Evolutionary conservation across 768 basidiomycete genomes (phyloP).

Genomic region (Dendrothele bispora): DNA sequence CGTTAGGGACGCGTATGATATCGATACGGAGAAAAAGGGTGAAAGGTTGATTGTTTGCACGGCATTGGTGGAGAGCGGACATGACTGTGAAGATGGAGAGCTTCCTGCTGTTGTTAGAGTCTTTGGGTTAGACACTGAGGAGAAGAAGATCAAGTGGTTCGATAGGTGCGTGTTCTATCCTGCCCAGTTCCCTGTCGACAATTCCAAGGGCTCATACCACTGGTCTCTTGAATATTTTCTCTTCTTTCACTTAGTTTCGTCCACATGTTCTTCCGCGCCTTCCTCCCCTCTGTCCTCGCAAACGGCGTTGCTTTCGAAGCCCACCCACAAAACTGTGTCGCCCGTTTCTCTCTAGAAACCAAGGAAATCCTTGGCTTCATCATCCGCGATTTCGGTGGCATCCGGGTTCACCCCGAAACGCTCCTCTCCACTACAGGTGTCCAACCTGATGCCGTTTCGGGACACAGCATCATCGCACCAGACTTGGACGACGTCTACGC

Average conservation of each 20-base stretch:
- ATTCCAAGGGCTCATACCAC: constrained; percentile 5
- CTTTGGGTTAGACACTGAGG: constrained; percentile 51
- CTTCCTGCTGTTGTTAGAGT: constrained; percentile 49
- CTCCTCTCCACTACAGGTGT: constrained; percentile 50
- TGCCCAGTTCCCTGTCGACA: neutral
- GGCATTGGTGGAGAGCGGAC: constrained; percentile 54
- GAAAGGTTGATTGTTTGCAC: constrained; percentile 59
- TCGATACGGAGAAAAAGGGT: constrained; percentile 42
- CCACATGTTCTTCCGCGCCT: constrained; percentile 51
- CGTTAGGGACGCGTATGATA: constrained; percentile 53
- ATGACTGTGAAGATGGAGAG: constrained; percentile 43
- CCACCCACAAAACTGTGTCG: constrained; percentile 61
- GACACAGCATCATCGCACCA: constrained; percentile 49
- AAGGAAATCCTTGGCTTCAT: constrained; percentile 54
- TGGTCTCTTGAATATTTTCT: no score
- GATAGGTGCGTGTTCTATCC: constrained; percentile 38
- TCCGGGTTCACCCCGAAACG: constrained; percentile 52
- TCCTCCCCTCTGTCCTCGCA: constrained; percentile 51
- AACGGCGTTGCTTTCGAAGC: constrained; percentile 62
- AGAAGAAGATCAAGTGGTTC: constrained; percentile 49
- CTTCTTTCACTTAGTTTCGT: no score
- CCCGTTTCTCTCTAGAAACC: constrained; percentile 48
- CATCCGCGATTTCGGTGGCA: constrained; percentile 58
- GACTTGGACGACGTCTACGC: constrained; percentile 57
- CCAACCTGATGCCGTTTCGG: constrained; percentile 44